phyloP scores from a whole-genome alignment of 305 asterid genomes.

The Rubia peregrina region DNA sequence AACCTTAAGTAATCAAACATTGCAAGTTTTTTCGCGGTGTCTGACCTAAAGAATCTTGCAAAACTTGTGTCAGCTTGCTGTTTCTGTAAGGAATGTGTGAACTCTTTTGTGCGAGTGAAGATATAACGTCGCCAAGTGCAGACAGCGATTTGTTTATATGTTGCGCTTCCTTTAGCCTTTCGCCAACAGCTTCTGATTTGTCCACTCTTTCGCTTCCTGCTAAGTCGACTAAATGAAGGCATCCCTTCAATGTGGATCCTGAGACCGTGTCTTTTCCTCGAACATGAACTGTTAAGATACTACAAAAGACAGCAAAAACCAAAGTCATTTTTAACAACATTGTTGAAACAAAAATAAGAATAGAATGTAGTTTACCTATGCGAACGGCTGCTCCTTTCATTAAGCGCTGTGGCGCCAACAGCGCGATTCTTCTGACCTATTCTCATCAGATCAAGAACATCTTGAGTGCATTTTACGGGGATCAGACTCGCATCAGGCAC shows the following conservation, averaged over 20 bases:
- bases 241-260: slow-evolving; percentile 66
- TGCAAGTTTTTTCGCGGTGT: neutral
- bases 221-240: slow-evolving; percentile 87
- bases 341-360: neutral
- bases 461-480: slow-evolving; percentile 72
- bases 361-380: slow-evolving; percentile 44
- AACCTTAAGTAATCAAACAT: neutral
- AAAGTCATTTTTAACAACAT: neutral
- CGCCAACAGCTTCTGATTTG: slow-evolving; percentile 92
- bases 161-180: slow-evolving; percentile 92
- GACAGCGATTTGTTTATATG: slow-evolving; percentile 83
- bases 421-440: slow-evolving; percentile 80
- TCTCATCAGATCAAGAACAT: slow-evolving; percentile 86
- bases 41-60: slow-evolving; percentile 87
- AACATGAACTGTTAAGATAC: slow-evolving; percentile 84
- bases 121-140: slow-evolving; percentile 90
- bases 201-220: slow-evolving; percentile 96
- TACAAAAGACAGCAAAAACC: slow-evolving; percentile 29
- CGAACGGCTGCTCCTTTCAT: slow-evolving; percentile 83
- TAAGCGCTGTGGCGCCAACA: slow-evolving; percentile 89
- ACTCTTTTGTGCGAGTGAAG: slow-evolving; percentile 88
- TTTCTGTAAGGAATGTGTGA: slow-evolving; percentile 84
- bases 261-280: slow-evolving; percentile 78
- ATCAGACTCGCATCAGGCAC: slow-evolving; percentile 85
- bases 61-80: slow-evolving; percentile 92